Conservation (phyloP, 805 yeast species). For the Teunomyces aglyptinius region DNA sequence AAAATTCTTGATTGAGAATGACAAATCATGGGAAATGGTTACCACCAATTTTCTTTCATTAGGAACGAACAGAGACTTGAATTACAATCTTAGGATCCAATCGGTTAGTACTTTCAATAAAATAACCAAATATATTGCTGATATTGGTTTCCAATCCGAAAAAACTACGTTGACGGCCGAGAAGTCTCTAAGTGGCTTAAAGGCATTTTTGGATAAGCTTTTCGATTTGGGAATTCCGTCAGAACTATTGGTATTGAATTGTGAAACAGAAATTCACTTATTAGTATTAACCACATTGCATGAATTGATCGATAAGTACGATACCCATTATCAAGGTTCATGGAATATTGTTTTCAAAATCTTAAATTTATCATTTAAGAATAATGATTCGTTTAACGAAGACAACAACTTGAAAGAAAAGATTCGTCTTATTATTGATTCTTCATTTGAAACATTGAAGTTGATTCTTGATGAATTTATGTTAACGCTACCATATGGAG, state of each 20-base stretch:
- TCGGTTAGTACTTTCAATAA: slow-evolving; percentile 53
- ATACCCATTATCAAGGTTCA: slow-evolving; percentile 53
- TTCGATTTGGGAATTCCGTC: slow-evolving; percentile 35
- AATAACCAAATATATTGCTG: slow-evolving; percentile 42
- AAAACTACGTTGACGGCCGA: slow-evolving; percentile 38
- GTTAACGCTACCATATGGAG: slow-evolving; percentile 64
- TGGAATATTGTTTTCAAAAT: slow-evolving; percentile 76
- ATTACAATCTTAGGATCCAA: slow-evolving; percentile 43
- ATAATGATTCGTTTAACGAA: slow-evolving; percentile 16
- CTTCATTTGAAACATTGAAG: slow-evolving; percentile 80
- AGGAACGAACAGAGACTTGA: slow-evolving; percentile 42
- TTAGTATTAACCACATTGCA: slow-evolving; percentile 62
- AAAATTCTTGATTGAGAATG: slow-evolving; percentile 46
- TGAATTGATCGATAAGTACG: slow-evolving; percentile 75
- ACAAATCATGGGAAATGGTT: slow-evolving; percentile 47
- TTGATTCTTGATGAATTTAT: slow-evolving; percentile 84
- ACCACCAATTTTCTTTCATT: slow-evolving; percentile 46
- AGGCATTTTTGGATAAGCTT: slow-evolving; percentile 42
- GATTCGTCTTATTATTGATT: slow-evolving; percentile 51
- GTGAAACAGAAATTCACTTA: slow-evolving; percentile 68
- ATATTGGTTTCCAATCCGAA: slow-evolving; percentile 35
- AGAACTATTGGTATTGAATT: slow-evolving; percentile 48
- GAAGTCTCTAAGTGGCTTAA: slow-evolving; percentile 49
- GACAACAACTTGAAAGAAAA: slow-evolving; percentile 44
- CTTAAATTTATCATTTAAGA: slow-evolving; percentile 54